These are phyloP conservation scores for Starmerella khaoyaiensis DNA, from an alignment of 805 yeast genomes.

Conservation along the genomic window DNA sequence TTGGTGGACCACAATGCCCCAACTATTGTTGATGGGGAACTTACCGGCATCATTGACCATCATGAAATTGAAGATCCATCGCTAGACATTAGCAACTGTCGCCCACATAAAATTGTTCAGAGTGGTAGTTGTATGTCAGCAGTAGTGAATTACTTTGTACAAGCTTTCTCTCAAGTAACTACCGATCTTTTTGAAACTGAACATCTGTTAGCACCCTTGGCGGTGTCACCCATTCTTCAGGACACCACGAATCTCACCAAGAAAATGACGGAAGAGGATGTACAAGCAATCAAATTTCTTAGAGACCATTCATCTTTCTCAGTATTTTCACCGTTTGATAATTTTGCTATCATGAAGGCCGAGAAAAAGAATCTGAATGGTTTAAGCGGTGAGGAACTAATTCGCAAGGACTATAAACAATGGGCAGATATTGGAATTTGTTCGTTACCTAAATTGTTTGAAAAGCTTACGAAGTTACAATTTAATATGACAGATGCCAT, in stretches of 20 bases:
- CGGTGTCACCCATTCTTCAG: slow-evolving; percentile 54
- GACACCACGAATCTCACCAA: slow-evolving; percentile 61
- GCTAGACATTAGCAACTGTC: slow-evolving; percentile 26
- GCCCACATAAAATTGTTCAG: slow-evolving; percentile 48
- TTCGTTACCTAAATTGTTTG: slow-evolving; percentile 52
- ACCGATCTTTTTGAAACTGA: slow-evolving; percentile 15
- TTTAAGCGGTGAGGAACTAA: slow-evolving; percentile 44
- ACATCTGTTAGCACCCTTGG: slow-evolving; percentile 34
- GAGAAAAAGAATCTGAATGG: slow-evolving; percentile 56
- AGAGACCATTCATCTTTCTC: background rate
- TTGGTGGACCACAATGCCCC: slow-evolving; percentile 56
- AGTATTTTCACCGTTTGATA: slow-evolving; percentile 10
- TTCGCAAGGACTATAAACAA: slow-evolving; percentile 75
- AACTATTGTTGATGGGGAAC: slow-evolving; percentile 32
- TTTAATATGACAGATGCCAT: slow-evolving; percentile 26
- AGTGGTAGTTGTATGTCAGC: slow-evolving; percentile 74
- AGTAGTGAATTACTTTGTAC: slow-evolving; percentile 34
- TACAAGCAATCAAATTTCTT: slow-evolving; percentile 9
- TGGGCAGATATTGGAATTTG: slow-evolving; percentile 63
- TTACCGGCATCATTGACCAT: slow-evolving; percentile 63
- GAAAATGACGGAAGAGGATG: slow-evolving; percentile 49
- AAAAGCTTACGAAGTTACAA: slow-evolving; percentile 34
- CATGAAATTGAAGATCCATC: slow-evolving; percentile 37
- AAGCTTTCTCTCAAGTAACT: background rate
- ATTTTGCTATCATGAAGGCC: slow-evolving; percentile 9